Percentiles rank a stretch among this genome's conserved stretches.
Conservation (phyloP, 208 protist species). For the Acanthamoeba lenticulata region DNA sequence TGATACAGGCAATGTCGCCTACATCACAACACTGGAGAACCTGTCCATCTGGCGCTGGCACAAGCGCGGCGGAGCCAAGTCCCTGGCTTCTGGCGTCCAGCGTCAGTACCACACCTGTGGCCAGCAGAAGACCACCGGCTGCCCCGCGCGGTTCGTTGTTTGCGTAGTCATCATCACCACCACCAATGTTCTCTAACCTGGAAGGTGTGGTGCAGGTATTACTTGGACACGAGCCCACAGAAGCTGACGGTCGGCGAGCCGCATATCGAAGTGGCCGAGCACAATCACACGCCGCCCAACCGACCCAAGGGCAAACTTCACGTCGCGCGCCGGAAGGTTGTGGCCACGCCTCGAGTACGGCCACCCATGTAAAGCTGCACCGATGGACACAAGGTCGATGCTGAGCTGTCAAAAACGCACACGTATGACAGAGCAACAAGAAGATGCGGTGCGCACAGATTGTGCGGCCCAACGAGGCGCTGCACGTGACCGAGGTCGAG, state of each 20-base stretch:
- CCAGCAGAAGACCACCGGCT: constrained; percentile 6
- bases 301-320: background rate
- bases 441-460: constrained; percentile 7
- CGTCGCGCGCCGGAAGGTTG: background rate
- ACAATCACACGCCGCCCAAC: background rate
- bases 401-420: background rate
- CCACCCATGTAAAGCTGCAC: background rate
- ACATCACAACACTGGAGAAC: background rate
- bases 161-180: too few relatives aligned
- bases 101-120: constrained; percentile 19
- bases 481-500: background rate
- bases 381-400: background rate
- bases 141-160: background rate
- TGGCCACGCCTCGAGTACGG: background rate
- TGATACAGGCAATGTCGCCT: background rate
- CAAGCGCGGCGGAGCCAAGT: constrained; percentile 13
- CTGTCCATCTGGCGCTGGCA: background rate
- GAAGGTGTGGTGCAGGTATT: background rate
- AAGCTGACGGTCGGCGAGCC: background rate
- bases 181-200: background rate
- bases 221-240: background rate
- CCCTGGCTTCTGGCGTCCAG: background rate
- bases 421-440: background rate
- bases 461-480: background rate
- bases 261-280: background rate